These are phyloP conservation scores for Aurifilum marmelostoma DNA, from an alignment of 2,329 filamentous ascomycete species.

Conservation along the genomic window DNA sequence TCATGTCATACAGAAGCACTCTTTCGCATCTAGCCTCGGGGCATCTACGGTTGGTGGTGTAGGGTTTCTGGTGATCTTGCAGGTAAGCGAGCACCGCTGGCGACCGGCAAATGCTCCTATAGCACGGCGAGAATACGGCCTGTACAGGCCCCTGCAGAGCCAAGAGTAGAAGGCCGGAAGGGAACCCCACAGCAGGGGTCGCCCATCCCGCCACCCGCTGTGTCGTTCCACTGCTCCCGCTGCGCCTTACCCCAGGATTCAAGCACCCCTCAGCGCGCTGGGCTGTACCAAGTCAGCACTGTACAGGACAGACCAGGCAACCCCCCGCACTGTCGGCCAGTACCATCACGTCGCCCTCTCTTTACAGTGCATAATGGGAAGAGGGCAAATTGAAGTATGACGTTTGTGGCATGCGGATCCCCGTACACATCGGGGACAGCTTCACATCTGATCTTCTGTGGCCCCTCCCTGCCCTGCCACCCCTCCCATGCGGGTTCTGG, in stretches of 20 bases:
- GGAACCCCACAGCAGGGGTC: neutral
- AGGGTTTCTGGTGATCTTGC: neutral
- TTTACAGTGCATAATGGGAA: neutral
- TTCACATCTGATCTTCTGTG: neutral
- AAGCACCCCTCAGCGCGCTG: neutral
- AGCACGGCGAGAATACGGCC: neutral
- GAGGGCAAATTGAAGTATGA: neutral
- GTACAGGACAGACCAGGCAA: neutral
- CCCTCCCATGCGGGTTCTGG: neutral
- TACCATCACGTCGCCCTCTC: neutral
- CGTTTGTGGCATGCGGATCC: neutral
- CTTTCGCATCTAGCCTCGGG: neutral
- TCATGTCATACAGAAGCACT: neutral
- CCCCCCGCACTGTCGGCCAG: neutral
- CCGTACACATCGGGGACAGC: neutral
- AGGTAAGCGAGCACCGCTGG: neutral
- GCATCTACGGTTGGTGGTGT: neutral
- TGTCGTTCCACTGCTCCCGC: neutral
- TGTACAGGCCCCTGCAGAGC: neutral
- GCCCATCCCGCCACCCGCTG: slow-evolving; percentile 1
- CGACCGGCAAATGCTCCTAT: neutral
- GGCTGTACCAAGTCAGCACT: neutral
- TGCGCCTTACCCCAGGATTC: neutral
- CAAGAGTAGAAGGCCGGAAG: neutral
- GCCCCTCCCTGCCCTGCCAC: neutral